Conservation (phyloP, 257 asterid genomes). For the Ajuga chamaepitys region DNA sequence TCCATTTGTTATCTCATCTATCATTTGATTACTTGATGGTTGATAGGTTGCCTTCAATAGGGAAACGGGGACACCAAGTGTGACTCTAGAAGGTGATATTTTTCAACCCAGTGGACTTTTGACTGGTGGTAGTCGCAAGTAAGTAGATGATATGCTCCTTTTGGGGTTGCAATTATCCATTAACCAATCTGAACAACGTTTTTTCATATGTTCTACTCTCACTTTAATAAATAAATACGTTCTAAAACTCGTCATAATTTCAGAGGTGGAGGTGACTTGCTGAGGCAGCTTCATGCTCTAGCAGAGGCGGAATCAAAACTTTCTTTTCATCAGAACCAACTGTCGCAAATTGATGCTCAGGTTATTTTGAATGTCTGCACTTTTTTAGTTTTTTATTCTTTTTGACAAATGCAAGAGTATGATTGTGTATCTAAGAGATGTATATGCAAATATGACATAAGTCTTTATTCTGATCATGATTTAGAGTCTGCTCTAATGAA, state of each 20-base stretch:
- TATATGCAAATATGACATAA: background rate
- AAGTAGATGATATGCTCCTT: conserved; percentile 26
- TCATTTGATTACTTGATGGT: conserved; percentile 18
- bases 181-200: background rate
- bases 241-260: conserved; percentile 22
- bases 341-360: conserved; percentile 69
- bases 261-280: conserved; percentile 94
- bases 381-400: background rate
- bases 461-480: background rate
- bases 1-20: background rate
- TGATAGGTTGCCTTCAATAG: conserved; percentile 71
- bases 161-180: conserved; percentile 2
- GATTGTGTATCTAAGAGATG: background rate
- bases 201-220: conserved; percentile 7
- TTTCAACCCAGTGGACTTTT: conserved; percentile 93
- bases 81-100: conserved; percentile 82
- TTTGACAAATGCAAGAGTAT: background rate
- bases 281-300: conserved; percentile 79
- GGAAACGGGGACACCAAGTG: conserved; percentile 65
- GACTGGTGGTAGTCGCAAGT: conserved; percentile 99
- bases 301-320: conserved; percentile 72
- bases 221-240: background rate
- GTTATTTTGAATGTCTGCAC: conserved; percentile 24
- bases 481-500: background rate
- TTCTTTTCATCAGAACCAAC: conserved; percentile 50